A percentile compares a stretch with the other conserved stretches of the same genome.
Conservation (phyloP, 2,329 filamentous ascomycete species). For the Aspergillus oerlinghausenensis region DNA sequence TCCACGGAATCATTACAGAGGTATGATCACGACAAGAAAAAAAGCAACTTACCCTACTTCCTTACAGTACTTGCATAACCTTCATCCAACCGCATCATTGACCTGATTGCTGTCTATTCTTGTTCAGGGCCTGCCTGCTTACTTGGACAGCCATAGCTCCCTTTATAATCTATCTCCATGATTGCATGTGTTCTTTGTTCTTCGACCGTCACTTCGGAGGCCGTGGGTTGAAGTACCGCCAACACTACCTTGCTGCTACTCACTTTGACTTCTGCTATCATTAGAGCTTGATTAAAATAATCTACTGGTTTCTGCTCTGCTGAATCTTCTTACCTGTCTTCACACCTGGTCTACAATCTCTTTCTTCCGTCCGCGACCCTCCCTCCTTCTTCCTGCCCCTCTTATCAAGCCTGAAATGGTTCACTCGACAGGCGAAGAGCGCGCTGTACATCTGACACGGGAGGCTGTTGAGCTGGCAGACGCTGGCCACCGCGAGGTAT, state of each 20-base stretch:
- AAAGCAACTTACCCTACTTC: not conserved
- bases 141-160: not conserved
- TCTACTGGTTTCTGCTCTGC: slow-evolving; percentile 1
- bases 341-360: slow-evolving; percentile 7
- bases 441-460: slow-evolving; percentile 42
- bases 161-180: slow-evolving; percentile 14
- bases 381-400: slow-evolving; percentile 5
- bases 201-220: slow-evolving; percentile 13
- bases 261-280: not conserved
- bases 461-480: slow-evolving; percentile 46
- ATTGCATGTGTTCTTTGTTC: slow-evolving; percentile 13
- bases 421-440: slow-evolving; percentile 40
- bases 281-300: not conserved
- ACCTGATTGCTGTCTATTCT: slow-evolving; percentile 2
- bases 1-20: not conserved
- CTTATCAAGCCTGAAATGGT: slow-evolving; percentile 36
- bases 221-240: slow-evolving; percentile 14
- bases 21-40: not conserved
- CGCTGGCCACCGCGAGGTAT: slow-evolving; percentile 44
- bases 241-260: not conserved
- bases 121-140: slow-evolving; percentile 4
- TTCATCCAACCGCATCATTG: not conserved
- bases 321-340: slow-evolving; percentile 2
- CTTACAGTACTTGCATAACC: not conserved
- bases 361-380: slow-evolving; percentile 12